These are phyloP conservation scores for Cryptomeria japonica DNA, from an alignment of 75 land plant genomes.

Conservation along the genomic window DNA sequence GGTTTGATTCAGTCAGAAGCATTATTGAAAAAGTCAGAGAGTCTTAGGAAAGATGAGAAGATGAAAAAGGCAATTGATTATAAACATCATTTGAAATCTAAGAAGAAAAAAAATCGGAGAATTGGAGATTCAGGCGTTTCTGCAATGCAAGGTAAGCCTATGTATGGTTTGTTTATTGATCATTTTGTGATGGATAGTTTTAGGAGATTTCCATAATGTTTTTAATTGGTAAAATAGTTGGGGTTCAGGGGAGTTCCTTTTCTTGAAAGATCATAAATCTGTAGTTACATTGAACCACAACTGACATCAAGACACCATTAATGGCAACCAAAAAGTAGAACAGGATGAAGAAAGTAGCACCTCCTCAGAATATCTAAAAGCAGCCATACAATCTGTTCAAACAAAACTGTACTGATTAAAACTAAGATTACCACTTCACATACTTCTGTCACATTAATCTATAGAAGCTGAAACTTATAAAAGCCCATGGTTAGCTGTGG, in stretches of 20 bases:
- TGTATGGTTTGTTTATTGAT: not conserved
- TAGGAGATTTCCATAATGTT: not conserved
- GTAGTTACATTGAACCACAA: not conserved
- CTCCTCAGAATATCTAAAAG: not conserved
- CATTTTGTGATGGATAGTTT: too few species aligned
- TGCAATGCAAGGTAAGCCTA: conserved; percentile 8
- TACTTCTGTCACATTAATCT: too few species aligned
- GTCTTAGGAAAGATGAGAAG: not conserved
- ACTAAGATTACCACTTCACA: too few species aligned
- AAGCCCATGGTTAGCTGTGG: too few species aligned
- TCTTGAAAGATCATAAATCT: not conserved
- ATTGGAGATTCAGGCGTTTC: not conserved
- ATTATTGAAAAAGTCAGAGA: not conserved
- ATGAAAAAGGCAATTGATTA: not conserved
- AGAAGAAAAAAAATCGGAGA: conserved; percentile 7
- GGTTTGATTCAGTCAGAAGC: conserved; percentile 14
- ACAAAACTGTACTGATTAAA: too few species aligned
- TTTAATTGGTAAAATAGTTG: not conserved
- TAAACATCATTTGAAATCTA: conserved; percentile 4
- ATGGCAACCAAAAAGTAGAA: not conserved
- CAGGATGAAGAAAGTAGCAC: not conserved
- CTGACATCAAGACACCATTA: not conserved
- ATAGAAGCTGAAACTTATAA: too few species aligned
- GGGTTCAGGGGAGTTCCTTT: too few species aligned
- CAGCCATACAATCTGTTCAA: not conserved